Conservation (phyloP, 163 green algal genomes). For the Chloroidium sp. region DNA sequence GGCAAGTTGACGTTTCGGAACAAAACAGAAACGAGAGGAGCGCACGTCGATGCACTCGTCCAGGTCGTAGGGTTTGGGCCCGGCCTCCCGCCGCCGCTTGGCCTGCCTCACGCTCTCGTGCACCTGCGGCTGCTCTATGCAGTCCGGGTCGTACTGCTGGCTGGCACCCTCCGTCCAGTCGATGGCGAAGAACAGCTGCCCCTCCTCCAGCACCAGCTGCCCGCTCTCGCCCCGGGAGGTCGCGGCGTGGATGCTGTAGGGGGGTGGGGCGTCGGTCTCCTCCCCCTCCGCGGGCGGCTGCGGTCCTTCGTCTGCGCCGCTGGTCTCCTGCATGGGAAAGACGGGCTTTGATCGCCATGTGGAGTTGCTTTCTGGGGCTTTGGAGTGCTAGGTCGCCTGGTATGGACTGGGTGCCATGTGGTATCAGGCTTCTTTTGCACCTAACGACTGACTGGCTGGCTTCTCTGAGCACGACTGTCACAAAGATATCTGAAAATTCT, state of each 20-base stretch:
- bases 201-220: neutral
- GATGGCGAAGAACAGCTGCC: neutral
- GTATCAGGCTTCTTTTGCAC: too few relatives aligned
- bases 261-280: neutral
- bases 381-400: too few relatives aligned
- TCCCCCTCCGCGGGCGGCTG: neutral
- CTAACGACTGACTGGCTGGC: too few relatives aligned
- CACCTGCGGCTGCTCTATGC: conserved; percentile 18
- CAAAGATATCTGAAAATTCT: too few relatives aligned
- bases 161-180: conserved; percentile 1
- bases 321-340: too few relatives aligned
- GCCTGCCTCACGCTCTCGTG: conserved; percentile 11
- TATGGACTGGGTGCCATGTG: too few relatives aligned
- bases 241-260: neutral
- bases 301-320: too few relatives aligned
- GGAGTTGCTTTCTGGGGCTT: too few relatives aligned
- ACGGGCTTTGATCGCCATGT: too few relatives aligned
- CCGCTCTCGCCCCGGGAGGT: neutral
- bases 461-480: too few relatives aligned
- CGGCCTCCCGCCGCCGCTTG: neutral
- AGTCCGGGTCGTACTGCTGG: conserved; percentile 10
- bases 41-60: conserved; percentile 9
- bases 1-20: too few relatives aligned
- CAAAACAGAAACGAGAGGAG: too few relatives aligned
- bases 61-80: neutral